Evolutionary conservation across 208 protist species (phyloP), one percentile per base, ranked within the genome.

Genomic region (Acanthamoeba culbertsoni): DNA sequence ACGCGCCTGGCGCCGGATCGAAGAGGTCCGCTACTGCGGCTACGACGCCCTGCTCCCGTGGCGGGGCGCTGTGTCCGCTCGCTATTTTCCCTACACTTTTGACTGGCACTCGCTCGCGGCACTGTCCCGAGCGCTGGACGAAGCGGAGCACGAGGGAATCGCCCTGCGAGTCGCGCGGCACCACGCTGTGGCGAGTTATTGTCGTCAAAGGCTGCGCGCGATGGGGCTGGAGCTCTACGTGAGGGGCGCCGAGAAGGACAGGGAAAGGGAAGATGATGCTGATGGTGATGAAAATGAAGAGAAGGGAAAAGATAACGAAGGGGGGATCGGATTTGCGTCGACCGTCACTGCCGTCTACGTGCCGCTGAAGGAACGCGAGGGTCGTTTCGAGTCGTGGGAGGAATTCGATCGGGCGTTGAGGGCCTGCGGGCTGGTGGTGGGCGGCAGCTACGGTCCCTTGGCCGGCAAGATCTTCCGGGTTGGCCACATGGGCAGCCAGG

Each of bases 401-500:
- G 57, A 90, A 3, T 79, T 92, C 14, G 86, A 92, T 45, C 10
- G 18, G 12, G 65, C 40, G 12, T 57, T 92, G n/a, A 26, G 86
- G 0, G 45, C n/a, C 16, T 42, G 48, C 3, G 86, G 86, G 0
- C 45, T 92, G 6, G 86, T 92, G 14, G 51, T 92, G 7, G 86
- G 86, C 45, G 86, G 86, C 57, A 92, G 43, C 86, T 92, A 92
- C 46, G 86, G 86, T 12, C 86, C 40, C 5, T 35, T 71, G 59
- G 63, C 31, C n/a, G 59, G 59, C 51, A 43, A 71, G 57, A 57
- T 92, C 35, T 92, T 92, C 65, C 51, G 86, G n/a, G 20, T 92
- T 37, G 86, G 86, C 45, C 86, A 92, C 57, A 92, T 92, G 86
- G 86, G 86, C 86, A 53, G 40, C 48, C 86, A 92, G 48, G 86